Base-by-base conservation (phyloP, 2,329 filamentous ascomycete genomes). In the Ascochyta lentis region DNA sequence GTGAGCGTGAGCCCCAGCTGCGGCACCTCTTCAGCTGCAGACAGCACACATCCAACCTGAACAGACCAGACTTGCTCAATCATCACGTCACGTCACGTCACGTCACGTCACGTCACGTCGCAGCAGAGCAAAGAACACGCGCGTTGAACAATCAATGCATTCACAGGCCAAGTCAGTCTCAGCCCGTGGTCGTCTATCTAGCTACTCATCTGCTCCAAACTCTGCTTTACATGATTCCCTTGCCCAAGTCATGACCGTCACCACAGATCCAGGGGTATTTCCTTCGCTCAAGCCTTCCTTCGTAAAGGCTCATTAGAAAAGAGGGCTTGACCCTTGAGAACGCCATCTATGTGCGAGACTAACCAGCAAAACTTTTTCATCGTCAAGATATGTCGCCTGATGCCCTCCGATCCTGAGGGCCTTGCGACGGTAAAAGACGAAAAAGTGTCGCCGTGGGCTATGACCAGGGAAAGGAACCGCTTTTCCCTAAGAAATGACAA, bases 401-500 rank as follows among this genome's bases (percentile, higher is more conserved):
- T 64, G 59, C 59, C 54, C 63, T 69, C 59, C 63, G 19, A 63
- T 45, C 52, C 52, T 61, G 60, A 69, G 58, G 66, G 66, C 64
- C 54, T 44, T 58, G 59, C 56, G 65, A 66, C 67, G 58, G 66
- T 58, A 64, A 66, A 71, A 65, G 65, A 68, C 65, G 60, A 68
- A 67, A 61, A 61, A 60, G 52, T 59, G 61, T 69, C 63, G 64
- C 65, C 61, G 61, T 66, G 51, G 62, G 60, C 56, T 67, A 66
- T 70, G 68, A 67, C 70, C 64, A 65, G 66, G 70, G 69, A 70
- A 73, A 70, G 70, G 71, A 75, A 76, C 70, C 73, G 73, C 73
- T 76, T 76, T 75, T 76, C 60, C 59, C 59, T 64, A 66, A 57
- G 48, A 65, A 74, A 68, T 61, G 60, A 58, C 49, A 67, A 70